Evolutionary conservation across 192 early-diverging fungal genomes (phyloP), one percentile per base, ranked within the genome.

Genomic region (Mortierella alpina): DNA sequence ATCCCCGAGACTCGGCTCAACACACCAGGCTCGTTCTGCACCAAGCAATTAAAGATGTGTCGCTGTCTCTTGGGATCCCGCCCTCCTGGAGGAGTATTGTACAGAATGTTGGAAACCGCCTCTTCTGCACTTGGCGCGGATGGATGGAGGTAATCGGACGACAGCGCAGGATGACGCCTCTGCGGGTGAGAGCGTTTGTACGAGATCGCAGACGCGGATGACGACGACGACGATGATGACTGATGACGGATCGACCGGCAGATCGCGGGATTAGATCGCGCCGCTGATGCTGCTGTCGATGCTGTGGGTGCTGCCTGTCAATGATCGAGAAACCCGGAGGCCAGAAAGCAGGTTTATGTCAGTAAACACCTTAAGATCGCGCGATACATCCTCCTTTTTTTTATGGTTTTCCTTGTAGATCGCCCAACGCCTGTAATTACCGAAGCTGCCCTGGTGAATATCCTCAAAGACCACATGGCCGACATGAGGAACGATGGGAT

Each of bases 21-120:
- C 46, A 94, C 93, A 50, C 93, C 93, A 15, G 93, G 95, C 69
- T 95, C 95, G 74, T 96, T 93, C 66, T 93, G 91, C 51, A 97
- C 96, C 70, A 99, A 88, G 72, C 96, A 96, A 89, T 96, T 97
- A 49, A 99, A 91, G 73, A 97, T 90, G 78, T 99, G 96, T 48
- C 95, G 93, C 18, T 79, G 68, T 39, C 85, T 88, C 50, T 86
- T 87, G 31, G 91, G 89, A 14, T 71, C 59, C 20, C 49, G 54
- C 22, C 71, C 52, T 5, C 83, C 42, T 2, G 78, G 40, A 23
- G 96, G 95, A 46, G 93, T 94, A 88, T 97, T 96, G 87, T 97
- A 96, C 57, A 99, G 86, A 75, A 98, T 96, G 86, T 95, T 97
- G 60, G 90, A 90, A 49, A 98, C 97, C 18, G 96, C 97, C 81